phyloP scores from a whole-genome alignment of 1,139 yeast genomes.

The Candida tropicalis region DNA sequence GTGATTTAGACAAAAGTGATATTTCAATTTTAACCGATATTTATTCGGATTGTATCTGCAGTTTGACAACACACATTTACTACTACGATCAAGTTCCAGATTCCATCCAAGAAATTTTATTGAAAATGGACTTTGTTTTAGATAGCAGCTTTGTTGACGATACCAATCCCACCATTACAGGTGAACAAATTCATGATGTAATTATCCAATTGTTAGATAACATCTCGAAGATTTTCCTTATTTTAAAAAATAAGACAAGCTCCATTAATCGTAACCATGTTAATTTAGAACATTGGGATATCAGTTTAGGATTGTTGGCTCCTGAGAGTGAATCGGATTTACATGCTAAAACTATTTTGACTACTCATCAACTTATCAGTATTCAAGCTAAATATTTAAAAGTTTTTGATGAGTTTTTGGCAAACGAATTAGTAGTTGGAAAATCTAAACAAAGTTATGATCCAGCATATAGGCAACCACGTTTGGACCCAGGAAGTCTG shows the following conservation, averaged over 20 bases:
- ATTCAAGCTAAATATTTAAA: slow-evolving; percentile 38
- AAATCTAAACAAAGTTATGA: slow-evolving; percentile 10
- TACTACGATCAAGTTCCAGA: slow-evolving; percentile 83
- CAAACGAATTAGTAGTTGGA: slow-evolving; percentile 29
- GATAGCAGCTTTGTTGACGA: slow-evolving; percentile 23
- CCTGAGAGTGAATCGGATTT: slow-evolving; percentile 27
- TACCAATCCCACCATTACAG: slow-evolving; percentile 11
- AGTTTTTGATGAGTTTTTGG: slow-evolving; percentile 38
- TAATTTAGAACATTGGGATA: slow-evolving; percentile 47
- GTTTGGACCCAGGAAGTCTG: slow-evolving; percentile 13
- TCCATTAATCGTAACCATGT: slow-evolving; percentile 44
- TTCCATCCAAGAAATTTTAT: slow-evolving; percentile 59
- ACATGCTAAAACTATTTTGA: slow-evolving; percentile 19
- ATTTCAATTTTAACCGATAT: slow-evolving; percentile 30
- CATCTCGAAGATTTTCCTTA: slow-evolving; percentile 34
- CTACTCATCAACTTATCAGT: slow-evolving; percentile 27
- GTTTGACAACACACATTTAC: slow-evolving; percentile 70
- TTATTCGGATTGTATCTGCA: slow-evolving; percentile 55
- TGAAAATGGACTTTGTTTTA: slow-evolving; percentile 39
- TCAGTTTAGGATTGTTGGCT: slow-evolving; percentile 38
- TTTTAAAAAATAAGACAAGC: slow-evolving; percentile 33
- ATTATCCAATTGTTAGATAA: slow-evolving; percentile 35
- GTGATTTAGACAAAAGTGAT: slow-evolving; percentile 23
- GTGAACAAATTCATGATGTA: slow-evolving; percentile 26
- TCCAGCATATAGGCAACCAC: slow-evolving; percentile 10